Evolutionary conservation across 2,329 filamentous ascomycete genomes (phyloP), one percentile per base, ranked within the genome.

Genomic region (Trichoderma asperellum): DNA sequence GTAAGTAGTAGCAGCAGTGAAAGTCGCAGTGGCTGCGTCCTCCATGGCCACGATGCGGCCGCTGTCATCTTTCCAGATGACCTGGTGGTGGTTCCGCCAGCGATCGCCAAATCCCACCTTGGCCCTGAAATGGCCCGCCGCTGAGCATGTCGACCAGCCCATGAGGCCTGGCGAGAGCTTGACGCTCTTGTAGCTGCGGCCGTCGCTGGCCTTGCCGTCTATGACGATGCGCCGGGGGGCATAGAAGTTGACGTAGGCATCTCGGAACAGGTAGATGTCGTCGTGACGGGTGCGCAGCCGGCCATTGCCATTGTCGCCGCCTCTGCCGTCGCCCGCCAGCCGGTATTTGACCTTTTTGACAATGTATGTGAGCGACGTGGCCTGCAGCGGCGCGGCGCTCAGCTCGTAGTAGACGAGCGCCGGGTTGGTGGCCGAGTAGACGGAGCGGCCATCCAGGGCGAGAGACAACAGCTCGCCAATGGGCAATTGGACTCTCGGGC

Each of bases 321-420:
- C 63, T 6, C 53, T 18, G n/a, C 21, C 5, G 21, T 59, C 52
- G 24, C 37, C 55, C 3, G 43, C 24, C 55, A 67, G 63, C 14
- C 63, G 63, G 29, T 67, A 67, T 29, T 67, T 67, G n/a, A 67
- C 63, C 55, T 67, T 67, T 59, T 67, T 67, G 27, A 67, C 63
- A 5, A 67, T 43, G 63, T 67, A 67, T 14, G 49, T 67, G 18
- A 59, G 55, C 8, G 63, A 67, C 1, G 63, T 67, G 8, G 63
- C 63, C 40, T 67, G 63, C 29, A 67, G 11, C 5, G 63, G 63
- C 32, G 63, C 63, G 0, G 63, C 63, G 55, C 63, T 67, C 55
- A 67, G 40, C 40, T 67, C 63, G 16, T 67, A 67, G 55, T 67
- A 67, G 37, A 67, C 55, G 12, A 67, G 63, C 55, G 55, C 47